Evolutionary conservation across 2,329 filamentous ascomycete species (phyloP), one percentile per base, ranked within the genome.

Genomic region (Myriosclerotinia scirpicola): DNA sequence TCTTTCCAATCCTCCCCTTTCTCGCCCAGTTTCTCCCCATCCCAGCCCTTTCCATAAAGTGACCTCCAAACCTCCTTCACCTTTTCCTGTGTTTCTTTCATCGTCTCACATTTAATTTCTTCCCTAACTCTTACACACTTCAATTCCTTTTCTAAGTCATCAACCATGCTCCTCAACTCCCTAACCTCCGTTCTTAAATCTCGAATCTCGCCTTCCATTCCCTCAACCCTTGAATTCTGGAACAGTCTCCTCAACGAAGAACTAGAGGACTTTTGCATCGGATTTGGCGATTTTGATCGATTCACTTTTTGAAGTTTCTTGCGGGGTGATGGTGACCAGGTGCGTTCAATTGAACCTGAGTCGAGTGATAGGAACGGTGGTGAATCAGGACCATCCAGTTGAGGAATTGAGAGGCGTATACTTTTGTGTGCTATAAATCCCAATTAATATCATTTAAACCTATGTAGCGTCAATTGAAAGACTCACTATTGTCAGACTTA

Each of bases 1-100:
- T 48, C 34, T 15, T 48, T 11, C 42, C 30, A 50, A 22, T 22
- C 14, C 20, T 22, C 30, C 6, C 56, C 44, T 22, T n/a, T 44
- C 30, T 36, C 42, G 3, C 30, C 42, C 34, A 22, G 5, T 0
- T 11, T 11, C 20, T 48, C 56, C 5, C 12, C 20, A 9, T 60
- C 56, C 44, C 56, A 60, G 11, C 44, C 56, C 34, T 60, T 60
- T 12, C 56, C 56, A 50, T 50, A 60, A 22, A 60, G 0, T 30
- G n/a, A 12, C 11, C 30, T 20, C 56, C 56, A 60, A 12, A 60
- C 14, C 8, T 50, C 56, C 5, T 38, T 38, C 14, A 50, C 6
- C 15, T 11, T 48, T 3, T 20, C n/a, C 0, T 5, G 12, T 2
- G 48, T 38, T 8, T 11, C 2, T 2, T 7, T 14, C 3, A 9